These are phyloP conservation scores for Zizania palustris DNA, from an alignment of 202 grass and related monocot species.

Conservation along the genomic window DNA sequence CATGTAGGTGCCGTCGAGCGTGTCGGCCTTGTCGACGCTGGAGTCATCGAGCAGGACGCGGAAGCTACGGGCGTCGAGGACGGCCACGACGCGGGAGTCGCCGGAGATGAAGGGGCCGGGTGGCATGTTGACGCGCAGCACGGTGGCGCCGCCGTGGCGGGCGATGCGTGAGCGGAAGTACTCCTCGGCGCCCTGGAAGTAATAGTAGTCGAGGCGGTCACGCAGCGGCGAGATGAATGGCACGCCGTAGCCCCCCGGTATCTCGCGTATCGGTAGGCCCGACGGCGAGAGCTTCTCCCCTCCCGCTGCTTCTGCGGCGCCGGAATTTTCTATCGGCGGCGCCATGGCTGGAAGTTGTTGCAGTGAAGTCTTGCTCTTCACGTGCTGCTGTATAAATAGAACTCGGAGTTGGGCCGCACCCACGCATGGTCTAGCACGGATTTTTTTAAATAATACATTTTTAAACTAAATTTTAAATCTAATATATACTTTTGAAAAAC, in stretches of 20 bases:
- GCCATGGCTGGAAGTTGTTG: neutral
- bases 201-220: constrained; percentile 74
- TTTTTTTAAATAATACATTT: too few species aligned
- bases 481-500: too few species aligned
- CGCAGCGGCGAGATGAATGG: constrained; percentile 63
- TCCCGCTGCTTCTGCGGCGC: neutral
- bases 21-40: constrained; percentile 60
- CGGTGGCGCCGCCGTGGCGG: constrained; percentile 60
- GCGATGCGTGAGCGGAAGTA: constrained; percentile 60
- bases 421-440: too few species aligned
- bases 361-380: too few species aligned
- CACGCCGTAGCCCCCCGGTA: constrained; percentile 65
- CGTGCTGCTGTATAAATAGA: too few species aligned
- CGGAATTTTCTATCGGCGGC: constrained; percentile 6
- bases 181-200: constrained; percentile 61
- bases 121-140: constrained; percentile 63
- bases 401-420: too few species aligned
- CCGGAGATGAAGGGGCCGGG: constrained; percentile 56
- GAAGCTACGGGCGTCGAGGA: constrained; percentile 84
- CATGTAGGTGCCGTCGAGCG: constrained; percentile 65
- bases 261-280: constrained; percentile 46
- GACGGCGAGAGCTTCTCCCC: constrained; percentile 41
- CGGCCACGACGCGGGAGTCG: constrained; percentile 54
- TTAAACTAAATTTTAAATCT: too few species aligned
- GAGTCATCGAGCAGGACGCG: constrained; percentile 57